Percentiles rank a stretch among this genome's conserved stretches.
Evolutionary conservation across 202 grass and related monocot genomes (phyloP).

Genomic region (Cymbopogon flexuosus): DNA sequence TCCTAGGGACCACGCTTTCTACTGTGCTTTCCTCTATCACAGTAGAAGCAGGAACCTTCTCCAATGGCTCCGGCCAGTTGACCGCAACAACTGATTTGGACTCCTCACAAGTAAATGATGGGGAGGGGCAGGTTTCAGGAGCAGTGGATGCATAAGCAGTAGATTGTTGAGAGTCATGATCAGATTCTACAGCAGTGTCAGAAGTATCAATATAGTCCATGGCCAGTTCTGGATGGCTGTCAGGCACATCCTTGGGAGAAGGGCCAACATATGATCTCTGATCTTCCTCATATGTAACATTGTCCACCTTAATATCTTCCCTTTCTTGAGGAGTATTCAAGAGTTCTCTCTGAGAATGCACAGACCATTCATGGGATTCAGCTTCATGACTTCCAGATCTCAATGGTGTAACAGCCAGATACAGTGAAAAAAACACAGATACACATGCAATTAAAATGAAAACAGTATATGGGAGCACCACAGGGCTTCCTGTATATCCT

Average conservation of each 20-base stretch:
- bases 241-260: constrained; percentile 19
- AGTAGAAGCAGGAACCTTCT: constrained; percentile 14
- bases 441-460: constrained; percentile 55
- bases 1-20: constrained; percentile 31
- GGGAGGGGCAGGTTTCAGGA: constrained; percentile 37
- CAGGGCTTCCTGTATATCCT: constrained; percentile 54
- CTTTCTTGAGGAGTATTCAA: constrained; percentile 23
- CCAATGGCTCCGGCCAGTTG: constrained; percentile 33
- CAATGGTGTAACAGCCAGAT: constrained; percentile 66
- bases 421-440: constrained; percentile 61
- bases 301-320: constrained; percentile 31
- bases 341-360: constrained; percentile 18
- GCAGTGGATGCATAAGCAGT: constrained; percentile 14
- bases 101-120: constrained; percentile 40
- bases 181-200: constrained; percentile 48
- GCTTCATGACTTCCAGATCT: constrained; percentile 60
- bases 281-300: constrained; percentile 42
- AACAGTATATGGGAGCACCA: constrained; percentile 47
- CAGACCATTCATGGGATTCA: constrained; percentile 41
- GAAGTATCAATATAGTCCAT: constrained; percentile 40
- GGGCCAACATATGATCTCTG: constrained; percentile 34
- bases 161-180: constrained; percentile 43
- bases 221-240: constrained; percentile 27
- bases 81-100: constrained; percentile 40
- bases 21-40: constrained; percentile 29